Conservation (phyloP, 371 early-diverging fungal species). For the Chytridium lagenaria region DNA sequence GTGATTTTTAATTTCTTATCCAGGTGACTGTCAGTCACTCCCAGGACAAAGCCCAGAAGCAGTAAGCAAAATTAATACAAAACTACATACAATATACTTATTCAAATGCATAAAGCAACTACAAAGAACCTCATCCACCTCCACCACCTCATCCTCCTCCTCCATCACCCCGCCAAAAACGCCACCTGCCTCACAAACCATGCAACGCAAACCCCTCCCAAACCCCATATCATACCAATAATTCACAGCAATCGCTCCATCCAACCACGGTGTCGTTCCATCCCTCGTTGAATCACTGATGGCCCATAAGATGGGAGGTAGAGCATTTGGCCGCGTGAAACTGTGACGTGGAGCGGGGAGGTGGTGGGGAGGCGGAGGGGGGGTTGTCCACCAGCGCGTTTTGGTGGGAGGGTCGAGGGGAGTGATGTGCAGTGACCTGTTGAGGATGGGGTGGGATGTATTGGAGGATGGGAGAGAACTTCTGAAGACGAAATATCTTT, state of each 20-base stretch:
- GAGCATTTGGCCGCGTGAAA: slow-evolving; percentile 73
- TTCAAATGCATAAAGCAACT: not conserved
- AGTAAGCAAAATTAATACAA: not conserved
- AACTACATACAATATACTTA: not conserved
- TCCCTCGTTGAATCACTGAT: slow-evolving; percentile 71
- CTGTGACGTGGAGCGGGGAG: slow-evolving; percentile 53
- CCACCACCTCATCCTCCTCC: slow-evolving; percentile 1
- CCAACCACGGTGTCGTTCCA: slow-evolving; percentile 45
- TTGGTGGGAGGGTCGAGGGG: slow-evolving; percentile 35
- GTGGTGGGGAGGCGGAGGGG: not conserved
- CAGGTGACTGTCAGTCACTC: not conserved
- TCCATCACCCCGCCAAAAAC: slow-evolving; percentile 16
- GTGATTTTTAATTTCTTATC: no score
- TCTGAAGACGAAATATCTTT: no score
- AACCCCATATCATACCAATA: slow-evolving; percentile 83
- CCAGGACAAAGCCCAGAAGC: not conserved
- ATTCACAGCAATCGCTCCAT: slow-evolving; percentile 74
- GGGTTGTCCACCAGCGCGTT: slow-evolving; percentile 53
- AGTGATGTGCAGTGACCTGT: slow-evolving; percentile 17
- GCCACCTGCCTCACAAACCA: not conserved
- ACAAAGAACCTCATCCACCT: not conserved
- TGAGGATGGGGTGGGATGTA: slow-evolving; percentile 13
- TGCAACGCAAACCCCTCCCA: slow-evolving; percentile 30
- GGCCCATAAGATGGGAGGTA: slow-evolving; percentile 87
- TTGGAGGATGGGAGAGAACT: not conserved